phyloP scores from a whole-genome alignment of 345 rosid genomes.

The Microthlaspi erraticum region DNA sequence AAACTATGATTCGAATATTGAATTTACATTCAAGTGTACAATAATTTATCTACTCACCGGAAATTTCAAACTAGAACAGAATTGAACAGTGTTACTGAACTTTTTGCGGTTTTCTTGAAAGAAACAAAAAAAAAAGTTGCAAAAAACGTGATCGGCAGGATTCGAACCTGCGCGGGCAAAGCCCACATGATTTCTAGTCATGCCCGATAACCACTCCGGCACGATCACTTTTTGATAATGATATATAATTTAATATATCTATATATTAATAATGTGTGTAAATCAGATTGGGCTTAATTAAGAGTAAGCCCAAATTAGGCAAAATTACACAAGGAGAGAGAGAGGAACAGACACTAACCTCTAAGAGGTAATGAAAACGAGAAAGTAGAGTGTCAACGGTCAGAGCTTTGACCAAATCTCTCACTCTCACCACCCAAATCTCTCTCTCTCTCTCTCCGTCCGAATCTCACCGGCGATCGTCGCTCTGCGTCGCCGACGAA shows the following conservation, averaged over 20 bases:
- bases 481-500: conserved; percentile 25
- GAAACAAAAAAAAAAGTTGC: too few species aligned
- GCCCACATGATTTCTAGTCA: conserved; percentile 98
- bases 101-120: too few species aligned
- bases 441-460: conserved; percentile 21
- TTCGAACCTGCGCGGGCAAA: conserved; percentile 97
- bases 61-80: too few species aligned
- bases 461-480: conserved; percentile 39
- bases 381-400: conserved; percentile 41
- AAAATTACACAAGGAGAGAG: background rate
- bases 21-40: too few species aligned
- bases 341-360: conserved; percentile 3
- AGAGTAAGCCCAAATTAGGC: conserved; percentile 13
- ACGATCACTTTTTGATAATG: conserved; percentile 20
- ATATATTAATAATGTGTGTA: background rate
- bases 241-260: too few species aligned
- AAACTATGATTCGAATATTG: too few species aligned
- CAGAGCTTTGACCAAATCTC: conserved; percentile 42
- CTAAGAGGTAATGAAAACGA: conserved; percentile 33
- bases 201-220: conserved; percentile 68
- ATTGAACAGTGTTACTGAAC: too few species aligned
- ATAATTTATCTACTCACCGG: too few species aligned
- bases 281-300: conserved; percentile 22
- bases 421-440: conserved; percentile 38
- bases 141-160: conserved; percentile 55